phyloP scores from a whole-genome alignment of 345 rosid species.

The Atalantia buxifolia region DNA sequence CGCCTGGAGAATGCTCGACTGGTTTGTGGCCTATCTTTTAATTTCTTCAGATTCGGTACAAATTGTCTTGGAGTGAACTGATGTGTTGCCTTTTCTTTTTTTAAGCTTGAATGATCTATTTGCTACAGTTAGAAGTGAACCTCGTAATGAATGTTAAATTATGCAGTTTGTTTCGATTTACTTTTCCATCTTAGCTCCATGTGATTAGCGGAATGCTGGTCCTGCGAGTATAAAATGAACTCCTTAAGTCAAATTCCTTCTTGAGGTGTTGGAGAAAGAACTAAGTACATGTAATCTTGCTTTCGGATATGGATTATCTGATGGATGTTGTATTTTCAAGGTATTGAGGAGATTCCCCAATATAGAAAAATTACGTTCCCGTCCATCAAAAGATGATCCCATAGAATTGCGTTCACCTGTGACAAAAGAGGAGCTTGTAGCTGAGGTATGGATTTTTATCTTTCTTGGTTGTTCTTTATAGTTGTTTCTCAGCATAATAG shows the following conservation, averaged over 20 bases:
- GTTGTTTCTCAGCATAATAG: no score
- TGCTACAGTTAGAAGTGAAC: neutral
- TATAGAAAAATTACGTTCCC: conserved; percentile 57
- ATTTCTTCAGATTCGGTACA: neutral
- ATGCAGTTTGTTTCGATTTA: neutral
- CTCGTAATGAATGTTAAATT: neutral
- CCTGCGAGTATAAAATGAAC: neutral
- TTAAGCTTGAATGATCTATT: neutral
- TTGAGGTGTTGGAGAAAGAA: neutral
- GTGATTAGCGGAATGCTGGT: neutral
- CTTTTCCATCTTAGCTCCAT: neutral
- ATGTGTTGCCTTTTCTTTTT: neutral
- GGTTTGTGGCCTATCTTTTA: conserved; percentile 43
- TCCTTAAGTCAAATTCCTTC: neutral
- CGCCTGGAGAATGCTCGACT: conserved; percentile 57
- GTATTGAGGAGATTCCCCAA: conserved; percentile 59
- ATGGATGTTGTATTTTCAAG: conserved; percentile 26
- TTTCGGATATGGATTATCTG: neutral
- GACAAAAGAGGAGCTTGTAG: conserved; percentile 48
- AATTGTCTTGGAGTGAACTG: neutral
- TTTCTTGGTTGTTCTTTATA: no score
- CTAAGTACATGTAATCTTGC: neutral
- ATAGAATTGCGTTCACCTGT: conserved; percentile 64
- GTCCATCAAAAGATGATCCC: conserved; percentile 72
- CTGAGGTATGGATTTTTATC: no score